Conservation (phyloP, 169 alveolate species). For the Plasmodium vivax region DNA sequence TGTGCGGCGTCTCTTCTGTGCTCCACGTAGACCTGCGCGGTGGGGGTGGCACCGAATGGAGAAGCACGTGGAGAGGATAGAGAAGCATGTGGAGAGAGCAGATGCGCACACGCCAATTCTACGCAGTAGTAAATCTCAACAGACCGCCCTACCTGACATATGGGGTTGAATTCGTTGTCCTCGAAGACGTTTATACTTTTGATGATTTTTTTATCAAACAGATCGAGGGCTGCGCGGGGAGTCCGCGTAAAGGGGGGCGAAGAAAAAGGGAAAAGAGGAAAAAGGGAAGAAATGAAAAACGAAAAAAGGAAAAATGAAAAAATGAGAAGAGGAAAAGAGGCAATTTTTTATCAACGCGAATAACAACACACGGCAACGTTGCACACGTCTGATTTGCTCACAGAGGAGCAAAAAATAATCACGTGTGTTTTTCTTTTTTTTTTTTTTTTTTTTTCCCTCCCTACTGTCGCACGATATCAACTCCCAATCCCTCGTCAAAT, state of each 20-base stretch:
- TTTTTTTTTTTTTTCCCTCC: not conserved
- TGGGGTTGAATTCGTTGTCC: not conserved
- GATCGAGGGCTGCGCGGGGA: slow-evolving; percentile 14
- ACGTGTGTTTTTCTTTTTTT: not conserved
- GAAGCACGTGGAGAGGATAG: too few relatives aligned
- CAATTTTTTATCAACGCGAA: not conserved
- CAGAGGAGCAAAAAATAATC: not conserved
- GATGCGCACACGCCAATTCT: not conserved
- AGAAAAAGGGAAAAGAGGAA: not conserved
- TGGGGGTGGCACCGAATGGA: not conserved
- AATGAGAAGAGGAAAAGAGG: not conserved
- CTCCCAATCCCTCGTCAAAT: slow-evolving; percentile 56
- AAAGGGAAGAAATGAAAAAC: not conserved
- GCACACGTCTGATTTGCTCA: not conserved
- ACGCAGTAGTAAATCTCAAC: not conserved
- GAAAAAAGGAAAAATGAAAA: not conserved
- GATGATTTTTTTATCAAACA: slow-evolving; percentile 39
- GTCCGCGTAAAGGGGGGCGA: not conserved
- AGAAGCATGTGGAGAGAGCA: not conserved
- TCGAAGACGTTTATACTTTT: slow-evolving; percentile 57
- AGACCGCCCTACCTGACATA: slow-evolving; percentile 59
- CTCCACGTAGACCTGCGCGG: not conserved
- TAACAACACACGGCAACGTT: not conserved
- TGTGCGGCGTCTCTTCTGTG: not conserved
- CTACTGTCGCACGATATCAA: slow-evolving; percentile 36